Evolutionary conservation across 2,329 filamentous ascomycete genomes (phyloP), one percentile per base, ranked within the genome.

Genomic region (Exophiala sp.): DNA sequence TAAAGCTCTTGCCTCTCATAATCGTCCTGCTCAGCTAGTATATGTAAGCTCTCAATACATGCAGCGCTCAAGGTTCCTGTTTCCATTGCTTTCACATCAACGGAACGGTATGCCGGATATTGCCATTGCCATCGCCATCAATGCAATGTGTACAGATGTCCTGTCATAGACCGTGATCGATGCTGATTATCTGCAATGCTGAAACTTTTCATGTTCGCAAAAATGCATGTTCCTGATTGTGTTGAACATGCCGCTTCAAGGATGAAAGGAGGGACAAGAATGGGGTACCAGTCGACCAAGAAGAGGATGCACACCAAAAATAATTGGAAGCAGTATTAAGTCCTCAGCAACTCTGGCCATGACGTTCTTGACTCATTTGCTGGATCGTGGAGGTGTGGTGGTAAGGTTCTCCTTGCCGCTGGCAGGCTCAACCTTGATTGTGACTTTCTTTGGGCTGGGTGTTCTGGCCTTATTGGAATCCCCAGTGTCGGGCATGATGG

Each of bases 381-480:
- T 38, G 50, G 56, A 61, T 44, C 57, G 58, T 32, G 58, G 55
- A 54, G 58, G 54, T 41, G 69, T 69, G 14, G 66, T 70, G n/a
- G 67, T 58, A 34, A 66, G 52, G 38, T 73, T 65, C 55, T 71
- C 69, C 63, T 71, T 71, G 53, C 69, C 68, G 11, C 70, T 70
- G 10, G 70, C 68, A 32, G 70, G 71, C 11, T 66, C 69, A 12
- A 70, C 62, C 50, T 68, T 67, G 55, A 67, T 62, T 24, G 56
- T 69, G 46, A 71, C 68, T 58, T 73, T 75, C 29, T 68, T 68
- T n/a, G 72, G 70, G 54, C 68, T 75, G 21, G 70, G 69, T 48
- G 68, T 68, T 41, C 68, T 68, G 10, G 71, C 68, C 45, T 65
- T 61, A 32, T 14, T 47, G 21, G 53, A 18, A 21, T 69, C 65